Evolutionary conservation across 2,329 filamentous ascomycete species (phyloP).

Genomic region (Lachnellula cervina): DNA sequence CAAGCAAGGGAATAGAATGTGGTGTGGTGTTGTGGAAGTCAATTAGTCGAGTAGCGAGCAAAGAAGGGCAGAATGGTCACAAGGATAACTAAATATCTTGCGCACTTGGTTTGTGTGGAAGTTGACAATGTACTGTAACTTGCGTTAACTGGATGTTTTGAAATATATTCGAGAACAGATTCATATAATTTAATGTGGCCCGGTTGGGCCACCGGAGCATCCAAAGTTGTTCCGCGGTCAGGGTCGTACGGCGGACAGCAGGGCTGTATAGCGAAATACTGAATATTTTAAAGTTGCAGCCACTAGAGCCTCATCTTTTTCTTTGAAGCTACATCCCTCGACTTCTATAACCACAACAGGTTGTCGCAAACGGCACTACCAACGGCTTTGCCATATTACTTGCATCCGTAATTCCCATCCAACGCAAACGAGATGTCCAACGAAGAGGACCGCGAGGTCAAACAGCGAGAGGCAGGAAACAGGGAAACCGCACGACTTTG

Average conservation of each 20-base stretch:
- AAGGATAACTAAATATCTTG: conserved; percentile 24
- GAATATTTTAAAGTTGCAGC: background rate
- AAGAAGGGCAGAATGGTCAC: background rate
- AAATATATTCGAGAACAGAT: conserved; percentile 6
- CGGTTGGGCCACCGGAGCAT: background rate
- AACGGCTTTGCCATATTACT: no score
- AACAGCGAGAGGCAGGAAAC: conserved; percentile 32
- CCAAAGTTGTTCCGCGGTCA: no score
- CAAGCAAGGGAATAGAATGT: background rate
- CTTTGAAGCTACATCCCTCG: background rate
- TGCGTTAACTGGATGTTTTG: no score
- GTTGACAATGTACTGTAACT: background rate
- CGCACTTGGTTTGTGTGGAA: conserved; percentile 2
- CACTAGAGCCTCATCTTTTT: background rate
- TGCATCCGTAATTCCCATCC: background rate
- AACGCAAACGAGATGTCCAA: conserved; percentile 20
- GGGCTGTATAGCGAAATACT: background rate
- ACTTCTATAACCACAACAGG: background rate
- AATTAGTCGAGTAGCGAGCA: background rate
- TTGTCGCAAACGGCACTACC: background rate
- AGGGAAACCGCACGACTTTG: conserved; percentile 64
- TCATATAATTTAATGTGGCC: background rate
- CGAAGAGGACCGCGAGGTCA: conserved; percentile 28
- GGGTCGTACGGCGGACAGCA: background rate
- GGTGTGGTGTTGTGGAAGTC: background rate